A percentile compares a stretch with the other conserved stretches of the same genome.
phyloP scores from a whole-genome alignment of 2,329 filamentous ascomycete species.

The Chalara sp. region DNA sequence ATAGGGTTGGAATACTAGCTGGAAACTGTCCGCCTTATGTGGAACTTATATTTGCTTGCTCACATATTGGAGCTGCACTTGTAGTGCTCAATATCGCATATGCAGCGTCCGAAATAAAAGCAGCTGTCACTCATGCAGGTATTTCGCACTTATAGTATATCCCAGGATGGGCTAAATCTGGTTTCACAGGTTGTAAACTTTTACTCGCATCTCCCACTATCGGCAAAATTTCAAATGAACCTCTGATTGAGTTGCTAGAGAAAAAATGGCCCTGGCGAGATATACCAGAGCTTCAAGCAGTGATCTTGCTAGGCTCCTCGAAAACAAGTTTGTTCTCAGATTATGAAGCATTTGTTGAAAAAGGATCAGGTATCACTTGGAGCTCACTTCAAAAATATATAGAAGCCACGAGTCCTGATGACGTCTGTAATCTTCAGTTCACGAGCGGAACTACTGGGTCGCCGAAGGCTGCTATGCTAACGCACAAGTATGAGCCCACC shows the following conservation, averaged over 20 bases:
- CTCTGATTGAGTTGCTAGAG: conserved; percentile 38
- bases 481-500: conserved; percentile 28
- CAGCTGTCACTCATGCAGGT: conserved; percentile 69
- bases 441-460: conserved; percentile 66
- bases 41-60: conserved; percentile 14
- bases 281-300: conserved; percentile 35
- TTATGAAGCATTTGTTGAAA: no score
- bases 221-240: conserved; percentile 56
- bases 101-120: conserved; percentile 40
- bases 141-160: conserved; percentile 14
- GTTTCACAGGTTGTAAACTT: conserved; percentile 54
- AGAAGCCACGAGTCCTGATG: conserved; percentile 46
- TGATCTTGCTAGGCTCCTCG: conserved; percentile 48
- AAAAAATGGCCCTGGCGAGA: conserved; percentile 31
- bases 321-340: no score
- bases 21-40: conserved; percentile 24
- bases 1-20: conserved; percentile 14
- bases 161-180: no score
- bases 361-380: conserved; percentile 12
- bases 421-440: conserved; percentile 70
- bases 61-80: conserved; percentile 53
- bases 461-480: conserved; percentile 71
- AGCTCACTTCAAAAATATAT: conserved; percentile 32
- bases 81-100: conserved; percentile 82
- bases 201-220: conserved; percentile 68